Percentiles rank a stretch among this genome's conserved stretches.
Evolutionary conservation across 345 rosid species (phyloP).

Genomic region (Euclidium syriacum): DNA sequence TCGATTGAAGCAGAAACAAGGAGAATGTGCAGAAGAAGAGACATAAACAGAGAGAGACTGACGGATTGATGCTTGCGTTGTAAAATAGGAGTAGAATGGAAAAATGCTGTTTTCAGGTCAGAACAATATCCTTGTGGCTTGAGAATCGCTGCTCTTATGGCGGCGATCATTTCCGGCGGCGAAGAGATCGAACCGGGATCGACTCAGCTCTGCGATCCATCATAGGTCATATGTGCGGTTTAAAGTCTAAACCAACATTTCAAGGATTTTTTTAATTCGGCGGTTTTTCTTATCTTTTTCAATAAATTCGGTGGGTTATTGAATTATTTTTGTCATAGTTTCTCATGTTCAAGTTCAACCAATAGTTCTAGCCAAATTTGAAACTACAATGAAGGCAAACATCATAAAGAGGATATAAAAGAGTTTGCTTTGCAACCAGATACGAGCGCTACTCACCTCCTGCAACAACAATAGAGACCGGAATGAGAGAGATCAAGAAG

Average conservation of each 20-base stretch:
- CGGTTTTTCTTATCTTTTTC: no score
- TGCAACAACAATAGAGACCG: no score
- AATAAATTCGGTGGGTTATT: no score
- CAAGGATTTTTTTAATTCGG: not conserved
- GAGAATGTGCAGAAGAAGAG: not conserved
- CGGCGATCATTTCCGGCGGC: slow-evolving; percentile 35
- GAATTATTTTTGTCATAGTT: no score
- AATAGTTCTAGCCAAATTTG: no score
- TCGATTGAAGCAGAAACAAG: not conserved
- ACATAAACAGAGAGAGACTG: slow-evolving; percentile 21
- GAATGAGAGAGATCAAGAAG: no score
- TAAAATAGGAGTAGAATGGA: slow-evolving; percentile 56
- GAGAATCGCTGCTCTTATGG: slow-evolving; percentile 36
- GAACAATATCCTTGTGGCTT: slow-evolving; percentile 24
- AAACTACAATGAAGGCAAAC: no score
- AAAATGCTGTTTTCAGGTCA: slow-evolving; percentile 28
- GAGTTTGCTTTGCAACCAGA: no score
- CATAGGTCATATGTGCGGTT: not conserved
- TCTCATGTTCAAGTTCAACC: no score
- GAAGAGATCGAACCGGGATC: not conserved
- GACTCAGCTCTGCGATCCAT: not conserved
- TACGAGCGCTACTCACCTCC: no score
- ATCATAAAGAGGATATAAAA: no score
- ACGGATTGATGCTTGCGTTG: slow-evolving; percentile 51
- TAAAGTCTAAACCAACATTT: not conserved